phyloP scores from a whole-genome alignment of 2,329 filamentous ascomycete species.

The Clarireedia homoeocarpa region DNA sequence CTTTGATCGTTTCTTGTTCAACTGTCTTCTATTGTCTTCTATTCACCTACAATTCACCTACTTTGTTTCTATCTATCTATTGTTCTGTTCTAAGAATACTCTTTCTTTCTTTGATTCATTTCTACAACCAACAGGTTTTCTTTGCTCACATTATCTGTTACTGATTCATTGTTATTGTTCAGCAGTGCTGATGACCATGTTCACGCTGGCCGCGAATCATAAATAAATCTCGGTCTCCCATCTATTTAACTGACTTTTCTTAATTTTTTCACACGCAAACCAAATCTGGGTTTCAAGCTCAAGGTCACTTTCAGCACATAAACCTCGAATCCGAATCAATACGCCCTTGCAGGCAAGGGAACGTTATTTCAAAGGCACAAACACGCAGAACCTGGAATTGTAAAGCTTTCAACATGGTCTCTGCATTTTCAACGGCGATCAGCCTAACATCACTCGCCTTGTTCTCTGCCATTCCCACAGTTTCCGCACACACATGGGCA shows the following conservation, averaged over 20 bases:
- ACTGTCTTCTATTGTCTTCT: neutral
- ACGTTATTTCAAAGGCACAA: neutral
- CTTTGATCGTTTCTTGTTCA: neutral
- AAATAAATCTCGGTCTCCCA: conserved; percentile 3
- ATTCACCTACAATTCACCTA: neutral
- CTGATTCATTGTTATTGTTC: conserved; percentile 14
- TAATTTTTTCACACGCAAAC: neutral
- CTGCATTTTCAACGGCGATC: neutral
- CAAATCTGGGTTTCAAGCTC: neutral
- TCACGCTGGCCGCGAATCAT: conserved; percentile 17
- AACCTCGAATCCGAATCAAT: conserved; percentile 4
- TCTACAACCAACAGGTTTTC: neutral
- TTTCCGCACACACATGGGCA: conserved; percentile 55
- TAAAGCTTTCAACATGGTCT: conserved; percentile 6
- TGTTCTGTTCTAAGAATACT: neutral
- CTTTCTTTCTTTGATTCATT: neutral
- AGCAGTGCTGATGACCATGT: conserved; percentile 14
- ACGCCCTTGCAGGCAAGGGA: conserved; percentile 17
- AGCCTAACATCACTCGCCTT: conserved; percentile 14
- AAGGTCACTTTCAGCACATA: neutral
- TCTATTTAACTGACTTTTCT: neutral
- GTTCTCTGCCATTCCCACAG: conserved; percentile 9
- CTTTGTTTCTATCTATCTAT: neutral
- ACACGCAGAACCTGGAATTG: conserved; percentile 4
- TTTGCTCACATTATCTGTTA: conserved; percentile 9